Percentiles rank a stretch among this genome's conserved stretches.
Evolutionary conservation across 495 filamentous ascomycete genomes (phyloP).

Genomic region (Neurospora sp.): DNA sequence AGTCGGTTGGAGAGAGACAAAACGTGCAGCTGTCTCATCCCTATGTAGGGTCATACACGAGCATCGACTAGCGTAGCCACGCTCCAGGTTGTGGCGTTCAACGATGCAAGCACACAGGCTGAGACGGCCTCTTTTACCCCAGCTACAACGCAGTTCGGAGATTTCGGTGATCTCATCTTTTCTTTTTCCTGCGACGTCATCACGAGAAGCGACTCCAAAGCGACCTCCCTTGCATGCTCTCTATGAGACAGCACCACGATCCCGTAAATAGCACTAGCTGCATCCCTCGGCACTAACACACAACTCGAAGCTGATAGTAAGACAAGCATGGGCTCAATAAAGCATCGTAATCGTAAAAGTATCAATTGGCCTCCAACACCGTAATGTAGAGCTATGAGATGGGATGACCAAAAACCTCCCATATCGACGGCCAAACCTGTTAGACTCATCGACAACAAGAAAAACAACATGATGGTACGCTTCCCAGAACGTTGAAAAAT

Average conservation of each 20-base stretch:
- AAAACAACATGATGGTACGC: not conserved
- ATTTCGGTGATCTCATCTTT: not conserved
- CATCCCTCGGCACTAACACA: not conserved
- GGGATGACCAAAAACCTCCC: not conserved
- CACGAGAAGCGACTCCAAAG: not conserved
- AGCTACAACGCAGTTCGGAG: not conserved
- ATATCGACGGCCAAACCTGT: not conserved
- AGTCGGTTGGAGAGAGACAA: not conserved
- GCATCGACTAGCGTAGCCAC: not conserved
- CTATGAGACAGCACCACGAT: not conserved
- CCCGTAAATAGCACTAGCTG: not conserved
- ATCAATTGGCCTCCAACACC: not conserved
- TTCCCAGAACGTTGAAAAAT: not conserved
- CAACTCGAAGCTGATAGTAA: not conserved
- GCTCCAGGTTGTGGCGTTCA: not conserved
- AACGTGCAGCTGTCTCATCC: not conserved
- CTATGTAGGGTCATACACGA: not conserved
- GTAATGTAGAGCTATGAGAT: not conserved
- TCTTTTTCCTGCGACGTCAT: not conserved
- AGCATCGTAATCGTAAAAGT: not conserved
- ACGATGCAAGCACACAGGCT: not conserved
- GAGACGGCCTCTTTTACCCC: not conserved
- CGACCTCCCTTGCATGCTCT: not conserved
- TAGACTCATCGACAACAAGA: not conserved
- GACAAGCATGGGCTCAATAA: not conserved